Conservation (phyloP, 306 rosid genomes). For the Inga oerstediana region DNA sequence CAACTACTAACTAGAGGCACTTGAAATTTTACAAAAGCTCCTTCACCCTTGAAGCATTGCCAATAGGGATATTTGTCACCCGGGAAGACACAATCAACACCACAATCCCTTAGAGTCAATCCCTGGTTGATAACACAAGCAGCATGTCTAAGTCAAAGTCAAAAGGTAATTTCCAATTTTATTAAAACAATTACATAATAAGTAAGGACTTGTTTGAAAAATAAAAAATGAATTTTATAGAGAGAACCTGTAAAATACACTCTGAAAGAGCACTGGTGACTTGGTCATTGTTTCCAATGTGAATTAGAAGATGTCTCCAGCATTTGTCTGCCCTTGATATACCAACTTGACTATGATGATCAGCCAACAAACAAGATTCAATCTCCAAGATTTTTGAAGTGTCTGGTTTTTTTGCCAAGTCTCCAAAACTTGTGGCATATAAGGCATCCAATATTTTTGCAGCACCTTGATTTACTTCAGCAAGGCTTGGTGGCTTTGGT, state of each 20-base stretch:
- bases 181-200: too few relatives aligned
- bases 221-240: too few relatives aligned
- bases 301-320: not conserved
- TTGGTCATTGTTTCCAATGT: not conserved
- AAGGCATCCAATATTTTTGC: not conserved
- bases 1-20: not conserved
- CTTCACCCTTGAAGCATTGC: not conserved
- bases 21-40: not conserved
- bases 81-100: too few relatives aligned
- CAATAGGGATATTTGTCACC: not conserved
- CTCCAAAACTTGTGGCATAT: not conserved
- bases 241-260: not conserved
- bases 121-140: not conserved
- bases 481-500: not conserved
- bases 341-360: not conserved
- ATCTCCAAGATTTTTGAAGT: too few relatives aligned
- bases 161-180: too few relatives aligned
- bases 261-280: not conserved
- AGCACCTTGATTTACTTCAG: not conserved
- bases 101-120: too few relatives aligned
- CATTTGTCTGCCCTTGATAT: not conserved
- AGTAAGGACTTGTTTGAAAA: too few relatives aligned
- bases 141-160: too few relatives aligned
- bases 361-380: not conserved
- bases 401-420: not conserved